Conservation (phyloP, 106 monocot species). For the Allium cepa region DNA sequence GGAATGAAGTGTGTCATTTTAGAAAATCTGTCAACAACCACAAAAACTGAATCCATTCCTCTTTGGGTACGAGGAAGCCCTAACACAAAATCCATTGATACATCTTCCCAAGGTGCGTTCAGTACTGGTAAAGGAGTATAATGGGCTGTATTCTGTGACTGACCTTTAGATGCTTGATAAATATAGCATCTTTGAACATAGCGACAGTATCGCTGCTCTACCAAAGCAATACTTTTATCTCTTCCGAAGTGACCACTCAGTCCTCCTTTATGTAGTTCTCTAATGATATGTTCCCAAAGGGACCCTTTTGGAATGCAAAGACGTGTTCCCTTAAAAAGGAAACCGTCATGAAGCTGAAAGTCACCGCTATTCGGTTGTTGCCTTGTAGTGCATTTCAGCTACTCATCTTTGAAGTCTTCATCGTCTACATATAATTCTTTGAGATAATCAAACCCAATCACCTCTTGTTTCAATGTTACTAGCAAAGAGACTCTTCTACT, state of each 20-base stretch:
- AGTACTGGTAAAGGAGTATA: conserved; percentile 11
- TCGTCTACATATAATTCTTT: not conserved
- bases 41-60: conserved; percentile 10
- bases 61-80: conserved; percentile 9
- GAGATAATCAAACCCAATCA: not conserved
- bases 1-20: conserved; percentile 21
- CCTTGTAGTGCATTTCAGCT: not conserved
- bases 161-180: not conserved
- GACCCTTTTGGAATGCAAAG: not conserved
- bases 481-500: no score
- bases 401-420: conserved; percentile 2
- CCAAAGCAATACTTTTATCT: not conserved
- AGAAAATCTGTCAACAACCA: conserved; percentile 12
- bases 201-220: not conserved
- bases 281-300: not conserved
- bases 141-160: not conserved
- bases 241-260: conserved; percentile 5
- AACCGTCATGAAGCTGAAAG: not conserved
- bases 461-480: not conserved
- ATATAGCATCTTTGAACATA: not conserved
- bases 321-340: not conserved
- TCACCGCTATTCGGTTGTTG: not conserved
- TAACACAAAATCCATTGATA: conserved; percentile 17
- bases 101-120: conserved; percentile 5
- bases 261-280: conserved; percentile 1